phyloP scores from a whole-genome alignment of 169 alveolate species.

The Eimeria acervulina region DNA sequence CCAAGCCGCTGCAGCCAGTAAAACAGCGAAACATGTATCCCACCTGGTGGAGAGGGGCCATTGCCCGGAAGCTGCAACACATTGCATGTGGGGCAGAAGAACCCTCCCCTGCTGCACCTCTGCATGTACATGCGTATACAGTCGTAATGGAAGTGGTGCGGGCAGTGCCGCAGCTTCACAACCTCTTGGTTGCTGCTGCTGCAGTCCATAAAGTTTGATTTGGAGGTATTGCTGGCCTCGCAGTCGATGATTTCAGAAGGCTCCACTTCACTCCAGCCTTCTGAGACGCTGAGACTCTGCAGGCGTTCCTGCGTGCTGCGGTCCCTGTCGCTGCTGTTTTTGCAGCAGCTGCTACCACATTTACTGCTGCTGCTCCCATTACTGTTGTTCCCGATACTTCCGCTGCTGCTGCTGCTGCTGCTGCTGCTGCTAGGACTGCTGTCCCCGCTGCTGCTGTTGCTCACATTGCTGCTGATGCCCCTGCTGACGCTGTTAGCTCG shows the following conservation, averaged over 20 bases:
- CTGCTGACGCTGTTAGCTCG: neutral
- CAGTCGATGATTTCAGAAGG: neutral
- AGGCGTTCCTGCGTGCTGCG: neutral
- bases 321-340: neutral
- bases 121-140: slow-evolving; percentile 63
- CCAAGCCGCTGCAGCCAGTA: neutral
- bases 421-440: slow-evolving; percentile 28
- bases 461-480: neutral
- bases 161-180: slow-evolving; percentile 55
- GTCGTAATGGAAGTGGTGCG: slow-evolving; percentile 71
- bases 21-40: neutral
- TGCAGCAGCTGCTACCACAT: neutral
- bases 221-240: neutral
- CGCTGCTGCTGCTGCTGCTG: neutral
- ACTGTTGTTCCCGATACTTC: neutral
- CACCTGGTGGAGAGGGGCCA: slow-evolving; percentile 79
- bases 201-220: neutral
- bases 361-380: neutral
- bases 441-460: slow-evolving; percentile 8
- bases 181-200: slow-evolving; percentile 39
- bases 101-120: slow-evolving; percentile 68
- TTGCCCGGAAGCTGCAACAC: slow-evolving; percentile 77
- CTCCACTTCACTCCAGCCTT: slow-evolving; percentile 3
- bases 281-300: neutral
- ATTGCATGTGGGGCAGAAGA: slow-evolving; percentile 78